Evolutionary conservation across 2,329 filamentous ascomycete species (phyloP), one percentile per base, ranked within the genome.

Genomic region (Ophiocordyceps unilateralis): DNA sequence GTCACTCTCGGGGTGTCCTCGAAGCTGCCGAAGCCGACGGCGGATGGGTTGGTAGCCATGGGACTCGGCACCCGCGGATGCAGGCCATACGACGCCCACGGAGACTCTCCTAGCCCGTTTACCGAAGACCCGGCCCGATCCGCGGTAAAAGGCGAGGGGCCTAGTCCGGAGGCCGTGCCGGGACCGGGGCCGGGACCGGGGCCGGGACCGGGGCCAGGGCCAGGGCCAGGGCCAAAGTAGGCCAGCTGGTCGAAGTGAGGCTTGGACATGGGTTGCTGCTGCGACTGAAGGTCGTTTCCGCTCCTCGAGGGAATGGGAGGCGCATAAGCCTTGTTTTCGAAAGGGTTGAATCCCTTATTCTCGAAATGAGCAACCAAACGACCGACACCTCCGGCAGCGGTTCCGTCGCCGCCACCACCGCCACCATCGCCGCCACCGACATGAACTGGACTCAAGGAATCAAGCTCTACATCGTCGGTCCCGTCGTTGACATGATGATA

Each of bases 361-460:
- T 65, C 62, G 49, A 65, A 65, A 41, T 63, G 62, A 41, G 62
- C 59, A 44, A 64, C 58, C 40, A 65, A 47, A 39, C 60, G 59
- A 39, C 60, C 56, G 41, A 64, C 61, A 20, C 48, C 45, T 17
- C 50, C 47, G 26, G 46, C 15, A 17, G 23, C 23, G 23, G 23
- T 26, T 11, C 30, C 30, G 17, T 49, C 47, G 23, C 46, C 48
- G 32, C 40, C 47, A 24, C 56, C 55, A 19, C 50, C 47, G 26
- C 47, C 14, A 28, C 26, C 26, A 17, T 49, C 47, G 23, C 46
- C 48, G 32, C 40, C 47, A 24, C 56, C 55, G 28, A 46, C 47
- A 23, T 56, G 55, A 26, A 46, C 37, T n/a, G 53, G 39, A 38
- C 41, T 48, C 44, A 58, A 50, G 20, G 49, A 47, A 30, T 53